phyloP scores from a whole-genome alignment of 2,329 filamentous ascomycete genomes.

The Ophiostoma triangulosporum region DNA sequence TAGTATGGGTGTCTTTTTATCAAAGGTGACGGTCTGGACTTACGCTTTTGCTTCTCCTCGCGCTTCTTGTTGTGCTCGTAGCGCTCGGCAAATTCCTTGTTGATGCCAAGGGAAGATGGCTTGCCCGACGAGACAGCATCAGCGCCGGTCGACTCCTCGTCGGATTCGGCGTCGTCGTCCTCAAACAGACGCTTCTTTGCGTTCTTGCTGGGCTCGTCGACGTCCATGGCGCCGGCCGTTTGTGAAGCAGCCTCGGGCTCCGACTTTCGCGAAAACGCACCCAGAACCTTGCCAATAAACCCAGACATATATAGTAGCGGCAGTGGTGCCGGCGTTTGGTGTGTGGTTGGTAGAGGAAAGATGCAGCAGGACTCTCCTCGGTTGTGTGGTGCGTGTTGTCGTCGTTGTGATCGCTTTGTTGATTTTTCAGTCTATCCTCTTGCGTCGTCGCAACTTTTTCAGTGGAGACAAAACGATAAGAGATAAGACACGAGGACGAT shows the following conservation, averaged over 20 bases:
- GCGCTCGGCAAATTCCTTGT: conserved; percentile 73
- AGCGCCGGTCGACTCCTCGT: conserved; percentile 18
- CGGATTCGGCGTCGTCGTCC: conserved; percentile 32
- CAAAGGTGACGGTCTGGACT: no score
- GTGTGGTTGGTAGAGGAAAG: not conserved
- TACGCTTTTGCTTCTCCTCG: conserved; percentile 64
- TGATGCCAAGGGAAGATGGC: conserved; percentile 55
- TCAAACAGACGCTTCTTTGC: conserved; percentile 39
- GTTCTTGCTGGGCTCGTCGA: conserved; percentile 1
- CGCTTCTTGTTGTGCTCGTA: conserved; percentile 98
- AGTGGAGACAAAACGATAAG: conserved; percentile 3
- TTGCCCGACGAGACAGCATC: not conserved
- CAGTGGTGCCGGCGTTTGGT: not conserved
- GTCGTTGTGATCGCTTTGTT: not conserved
- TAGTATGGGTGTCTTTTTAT: no score
- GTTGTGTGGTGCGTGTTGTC: not conserved
- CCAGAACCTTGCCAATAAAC: conserved; percentile 9
- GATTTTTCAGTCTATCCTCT: no score
- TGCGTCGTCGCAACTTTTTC: conserved; percentile 3
- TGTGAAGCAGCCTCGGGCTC: not conserved
- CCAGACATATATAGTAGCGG: conserved; percentile 5
- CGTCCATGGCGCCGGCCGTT: not conserved
- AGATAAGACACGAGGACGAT: conserved; percentile 7
- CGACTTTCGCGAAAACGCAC: conserved; percentile 2
- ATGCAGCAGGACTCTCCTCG: not conserved